Percentiles rank a stretch among this genome's conserved stretches.
These are phyloP conservation scores for Dictyostelium firmibasis DNA, from an alignment of 78 protist species.

Conservation along the genomic window DNA sequence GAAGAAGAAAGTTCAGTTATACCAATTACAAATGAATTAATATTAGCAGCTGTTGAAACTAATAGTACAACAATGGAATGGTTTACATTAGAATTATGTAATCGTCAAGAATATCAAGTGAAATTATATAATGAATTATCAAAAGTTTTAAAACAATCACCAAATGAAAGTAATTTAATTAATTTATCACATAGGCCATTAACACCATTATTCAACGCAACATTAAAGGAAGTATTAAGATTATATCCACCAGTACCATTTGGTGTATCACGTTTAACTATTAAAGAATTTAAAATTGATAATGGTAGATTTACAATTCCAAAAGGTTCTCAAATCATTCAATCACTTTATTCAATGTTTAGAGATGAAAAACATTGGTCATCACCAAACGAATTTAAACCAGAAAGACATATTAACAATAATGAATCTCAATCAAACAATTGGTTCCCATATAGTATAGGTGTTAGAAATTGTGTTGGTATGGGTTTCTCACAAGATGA, in stretches of 20 bases:
- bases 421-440: not conserved
- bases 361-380: not conserved
- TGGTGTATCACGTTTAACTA: slow-evolving; percentile 16
- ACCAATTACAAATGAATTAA: slow-evolving; percentile 2
- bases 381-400: slow-evolving; percentile 10
- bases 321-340: not conserved
- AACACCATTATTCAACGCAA: slow-evolving; percentile 29
- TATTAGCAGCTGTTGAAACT: slow-evolving; percentile 25
- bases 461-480: slow-evolving; percentile 47
- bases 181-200: not conserved
- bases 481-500: slow-evolving; percentile 28
- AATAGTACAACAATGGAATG: slow-evolving; percentile 8
- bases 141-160: not conserved
- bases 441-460: slow-evolving; percentile 42
- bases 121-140: not conserved
- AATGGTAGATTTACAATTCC: not conserved
- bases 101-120: slow-evolving; percentile 45
- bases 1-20: not conserved
- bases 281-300: not conserved
- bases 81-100: not conserved
- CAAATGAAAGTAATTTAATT: not conserved
- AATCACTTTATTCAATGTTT: not conserved
- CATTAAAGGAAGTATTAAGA: slow-evolving; percentile 1
- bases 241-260: not conserved
- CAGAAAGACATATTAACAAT: slow-evolving; percentile 19